phyloP scores from a whole-genome alignment of 805 yeast genomes.

The Scheffersomyces coipomensis region DNA sequence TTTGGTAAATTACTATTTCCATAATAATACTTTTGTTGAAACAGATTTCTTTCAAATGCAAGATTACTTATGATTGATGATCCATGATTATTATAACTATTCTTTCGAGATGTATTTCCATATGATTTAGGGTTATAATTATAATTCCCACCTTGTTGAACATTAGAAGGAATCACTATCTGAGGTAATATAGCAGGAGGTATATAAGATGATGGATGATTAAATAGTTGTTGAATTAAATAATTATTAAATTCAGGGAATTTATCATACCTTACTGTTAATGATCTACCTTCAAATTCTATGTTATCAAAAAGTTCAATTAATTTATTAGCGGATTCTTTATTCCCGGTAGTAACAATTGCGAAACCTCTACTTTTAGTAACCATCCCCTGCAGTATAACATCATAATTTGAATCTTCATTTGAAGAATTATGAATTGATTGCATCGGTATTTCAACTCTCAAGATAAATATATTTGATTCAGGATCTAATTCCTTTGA shows the following conservation, averaged over 20 bases:
- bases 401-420: slow-evolving; percentile 16
- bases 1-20: slow-evolving; percentile 7
- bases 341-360: slow-evolving; percentile 50
- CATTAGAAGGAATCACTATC: too few species aligned
- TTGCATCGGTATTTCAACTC: slow-evolving; percentile 44
- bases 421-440: neutral
- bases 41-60: slow-evolving; percentile 31
- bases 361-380: slow-evolving; percentile 57
- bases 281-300: slow-evolving; percentile 56
- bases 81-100: slow-evolving; percentile 1
- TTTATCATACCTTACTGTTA: slow-evolving; percentile 62
- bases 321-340: slow-evolving; percentile 46
- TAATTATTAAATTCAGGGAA: slow-evolving; percentile 42
- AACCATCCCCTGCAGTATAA: neutral
- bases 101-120: neutral
- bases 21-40: slow-evolving; percentile 30
- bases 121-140: neutral
- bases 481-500: slow-evolving; percentile 26
- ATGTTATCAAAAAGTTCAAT: slow-evolving; percentile 50
- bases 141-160: too few species aligned
- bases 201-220: neutral
- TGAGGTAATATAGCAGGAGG: neutral
- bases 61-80: slow-evolving; percentile 17
- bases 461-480: slow-evolving; percentile 21
- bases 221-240: slow-evolving; percentile 21